Base-by-base conservation (phyloP, 306 rosid species). In the Vigna trinervia region DNA sequence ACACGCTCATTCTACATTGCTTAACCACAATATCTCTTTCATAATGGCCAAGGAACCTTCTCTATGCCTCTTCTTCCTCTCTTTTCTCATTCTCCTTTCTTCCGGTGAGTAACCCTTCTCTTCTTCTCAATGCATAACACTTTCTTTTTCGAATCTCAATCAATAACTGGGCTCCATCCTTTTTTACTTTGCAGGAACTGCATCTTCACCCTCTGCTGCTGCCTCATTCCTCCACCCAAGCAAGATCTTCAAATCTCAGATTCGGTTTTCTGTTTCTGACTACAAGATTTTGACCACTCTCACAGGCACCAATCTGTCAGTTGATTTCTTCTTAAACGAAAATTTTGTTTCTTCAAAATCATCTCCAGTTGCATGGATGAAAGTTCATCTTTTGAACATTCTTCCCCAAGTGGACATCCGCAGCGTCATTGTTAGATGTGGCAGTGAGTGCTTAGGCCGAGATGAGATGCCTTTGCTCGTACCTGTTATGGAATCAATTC, bases 11-110 rank as follows among this genome's bases (percentile, higher is more conserved):
- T 80, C 81, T 53, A 59, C 76, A 71, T 79, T 85, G 65, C 76
- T 13, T 45, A 62, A 8, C 41, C 50, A 11, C 50, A 22, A 22
- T 45, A 75, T 74, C 73, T 39, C 62, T 75, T 43, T 74, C 74
- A 74, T 19, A 60, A 92, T 92, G 98, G 90, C 90, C 63, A 83
- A 46, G 64, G 69, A 75, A 88, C 54, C 90, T 84, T 82, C 87
- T 45, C 66, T 81, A 3, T 79, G 71, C 86, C 53, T 87, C 80
- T 75, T 88, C 78, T 74, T 85, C 82, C 43, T 92, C 48, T 91
- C 87, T 81, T 81, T 89, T 68, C 74, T 88, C 82, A 22, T 81
- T n/a, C 1, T 74, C 82, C 80, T 59, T 84, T 89, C 83, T 80
- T 88, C 93, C 3, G 92, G 98, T 95, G 56, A 83, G 84, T 71